Base-by-base conservation (phyloP, 2,329 filamentous ascomycete species). In the Westerdykella sp. region DNA sequence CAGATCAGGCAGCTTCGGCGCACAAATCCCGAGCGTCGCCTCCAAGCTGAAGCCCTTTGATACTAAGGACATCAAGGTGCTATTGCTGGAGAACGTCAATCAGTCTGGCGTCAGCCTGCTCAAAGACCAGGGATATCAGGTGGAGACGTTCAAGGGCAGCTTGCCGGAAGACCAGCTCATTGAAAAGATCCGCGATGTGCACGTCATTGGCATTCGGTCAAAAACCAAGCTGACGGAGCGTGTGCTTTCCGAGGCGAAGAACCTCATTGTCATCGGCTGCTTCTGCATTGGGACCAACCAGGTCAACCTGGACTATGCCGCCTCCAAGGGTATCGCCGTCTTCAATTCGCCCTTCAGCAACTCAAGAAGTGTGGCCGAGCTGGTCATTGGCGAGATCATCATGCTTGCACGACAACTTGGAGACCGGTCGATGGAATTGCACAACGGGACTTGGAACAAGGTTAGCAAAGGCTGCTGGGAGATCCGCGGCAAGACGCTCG, bases 341-440 rank as follows among this genome's bases (percentile, higher is more conserved):
- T 98, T 98, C 81, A 98, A 98, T 73, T 97, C 93, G 37, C 93
- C 93, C 1, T 98, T 98, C 71, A 90, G 87, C 72, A 98, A 98
- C 73, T 97, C 91, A 7, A 85, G 93, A 66, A 95, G 87, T 65
- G 93, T 98, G 40, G 93, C 93, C 44, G 93, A 98, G 74, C 76
- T 97, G 44, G 89, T 97, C 57, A 96, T 98, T 65, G 85, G 77
- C 42, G 91, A 96, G 70, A 90, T 98, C 62, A 96, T 98, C 60
- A 75, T 78, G 32, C 82, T 98, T 42, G 93, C 93, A 16, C 84
- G 93, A 46, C 93, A 98, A 70, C 77, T 98, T 28, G 84, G 87
- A 49, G 93, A 98, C 69, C 87, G 93, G 56, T 95, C 87, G 49
- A 88, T 80, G 59, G 93, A 98, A 73, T 81, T 98, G 79, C 93